A percentile compares a stretch with the other conserved stretches of the same genome.
Conservation (phyloP, 106 monocot genomes). For the Iris macrosiphon region DNA sequence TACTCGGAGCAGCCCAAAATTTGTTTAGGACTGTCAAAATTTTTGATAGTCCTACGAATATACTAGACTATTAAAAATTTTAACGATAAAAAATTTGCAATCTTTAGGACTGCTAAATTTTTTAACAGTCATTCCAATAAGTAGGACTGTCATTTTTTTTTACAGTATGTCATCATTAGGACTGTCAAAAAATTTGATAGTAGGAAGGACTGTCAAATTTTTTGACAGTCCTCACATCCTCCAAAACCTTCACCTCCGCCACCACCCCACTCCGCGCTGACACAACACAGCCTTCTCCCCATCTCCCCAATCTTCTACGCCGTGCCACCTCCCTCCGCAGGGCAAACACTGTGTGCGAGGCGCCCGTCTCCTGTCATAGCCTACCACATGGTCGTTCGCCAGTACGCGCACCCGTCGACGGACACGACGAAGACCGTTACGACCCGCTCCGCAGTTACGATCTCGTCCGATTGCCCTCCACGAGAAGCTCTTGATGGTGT, state of each 20-base stretch:
- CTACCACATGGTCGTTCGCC: conserved; percentile 38
- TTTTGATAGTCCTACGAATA: no score
- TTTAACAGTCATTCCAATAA: no score
- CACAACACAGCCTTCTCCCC: conserved; percentile 5
- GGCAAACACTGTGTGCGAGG: not conserved
- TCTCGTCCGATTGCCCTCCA: conserved; percentile 13
- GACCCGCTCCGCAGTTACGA: conserved; percentile 11
- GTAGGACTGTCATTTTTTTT: no score
- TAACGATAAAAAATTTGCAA: no score
- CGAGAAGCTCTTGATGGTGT: conserved; percentile 31
- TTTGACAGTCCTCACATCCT: no score
- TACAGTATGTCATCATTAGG: no score
- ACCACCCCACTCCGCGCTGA: not conserved
- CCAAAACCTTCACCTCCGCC: not conserved
- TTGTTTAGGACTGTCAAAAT: no score
- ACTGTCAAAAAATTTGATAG: no score
- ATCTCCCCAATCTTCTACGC: conserved; percentile 30
- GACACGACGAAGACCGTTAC: conserved; percentile 18
- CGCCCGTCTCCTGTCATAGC: conserved; percentile 8
- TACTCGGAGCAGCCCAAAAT: no score
- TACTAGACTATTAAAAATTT: no score
- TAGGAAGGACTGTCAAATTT: no score
- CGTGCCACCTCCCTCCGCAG: not conserved
- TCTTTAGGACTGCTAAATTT: no score
- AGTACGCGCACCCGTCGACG: conserved; percentile 17